Evolutionary conservation across 805 yeast species (phyloP).

Genomic region (Spathaspora passalidarum): DNA sequence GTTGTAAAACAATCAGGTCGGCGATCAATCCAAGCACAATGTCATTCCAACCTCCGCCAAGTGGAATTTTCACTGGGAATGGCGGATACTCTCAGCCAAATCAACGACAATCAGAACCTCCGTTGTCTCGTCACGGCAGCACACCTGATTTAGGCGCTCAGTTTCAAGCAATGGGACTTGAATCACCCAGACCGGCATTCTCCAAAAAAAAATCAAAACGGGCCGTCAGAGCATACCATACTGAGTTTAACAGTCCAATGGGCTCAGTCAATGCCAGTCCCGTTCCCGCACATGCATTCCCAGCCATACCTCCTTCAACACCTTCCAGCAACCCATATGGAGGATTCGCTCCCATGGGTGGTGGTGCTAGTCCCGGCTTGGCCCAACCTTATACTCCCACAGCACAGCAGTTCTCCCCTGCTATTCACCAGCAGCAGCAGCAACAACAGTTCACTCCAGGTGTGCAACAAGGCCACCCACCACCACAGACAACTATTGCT

Average conservation of each 20-base stretch:
- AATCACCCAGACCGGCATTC: conserved; percentile 1
- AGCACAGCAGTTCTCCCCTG: conserved; percentile 1
- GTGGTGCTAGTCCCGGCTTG: neutral
- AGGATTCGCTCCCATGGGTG: neutral
- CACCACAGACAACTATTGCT: conserved; percentile 1
- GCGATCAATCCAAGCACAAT: neutral
- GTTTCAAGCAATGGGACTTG: conserved; percentile 4
- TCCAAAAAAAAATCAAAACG: conserved; percentile 23
- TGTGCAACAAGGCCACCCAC: conserved; percentile 2
- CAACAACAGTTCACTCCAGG: neutral
- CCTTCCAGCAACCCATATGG: neutral
- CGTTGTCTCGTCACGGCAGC: neutral
- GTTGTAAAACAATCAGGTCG: too few relatives aligned
- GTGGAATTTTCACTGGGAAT: neutral
- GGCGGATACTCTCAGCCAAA: neutral
- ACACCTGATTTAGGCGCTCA: conserved; percentile 1
- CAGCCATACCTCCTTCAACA: neutral
- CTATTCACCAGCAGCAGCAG: conserved; percentile 1
- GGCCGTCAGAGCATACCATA: conserved; percentile 29
- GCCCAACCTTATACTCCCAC: neutral
- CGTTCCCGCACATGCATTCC: neutral
- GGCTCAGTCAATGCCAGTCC: conserved; percentile 5
- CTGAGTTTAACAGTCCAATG: conserved; percentile 15
- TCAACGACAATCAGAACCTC: neutral
- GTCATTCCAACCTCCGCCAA: neutral